Base-by-base conservation (phyloP, 306 rosid genomes). In the Potentilla sterilis region DNA sequence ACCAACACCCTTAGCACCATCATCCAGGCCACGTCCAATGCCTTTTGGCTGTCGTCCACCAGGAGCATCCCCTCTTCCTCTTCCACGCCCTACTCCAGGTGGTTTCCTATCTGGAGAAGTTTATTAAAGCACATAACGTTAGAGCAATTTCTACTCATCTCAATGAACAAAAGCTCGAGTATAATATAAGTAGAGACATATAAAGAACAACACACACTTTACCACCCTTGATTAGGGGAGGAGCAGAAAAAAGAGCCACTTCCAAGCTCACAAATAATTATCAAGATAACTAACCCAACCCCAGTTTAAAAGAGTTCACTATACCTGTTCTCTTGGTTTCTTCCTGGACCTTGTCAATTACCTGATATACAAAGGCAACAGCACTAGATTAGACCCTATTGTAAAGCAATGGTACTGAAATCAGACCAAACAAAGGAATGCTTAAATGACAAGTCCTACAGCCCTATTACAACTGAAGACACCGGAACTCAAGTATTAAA, bases 281-380 rank as follows among this genome's bases (percentile, higher is more conserved):
- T 12, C 18, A 4, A 47, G 65, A 10, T 3, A 21, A 28, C 16
- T 5, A 42, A 21, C 5, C 38, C 41, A 47, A 42, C 11, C n/a
- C 6, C 46, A 22, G 14, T n/a, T 12, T 7, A 14, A 41, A 62
- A 49, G 18, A 6, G 12, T 59, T 59, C 37, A 69, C 58, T 49
- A 69, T 83, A 95, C 99, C 99, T 18, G 93, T 22, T 13, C 86
- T 95, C 92, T 95, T 95, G 72, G 97, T 87, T 87, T 95, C 99
- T 84, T 95, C 99, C 88, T 95, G 99, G 69, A 95, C 99, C 78
- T 95, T 95, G 82, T 95, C 99, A 59, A 95, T 95, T 73, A 95
- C 99, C 99, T 95, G 84, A 78, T 78, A 63, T 38, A 58, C 61
- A 83, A 70, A 71, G 19, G 40, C 38, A 77, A 37, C 14, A 35